These are phyloP conservation scores for Vitis vinifera DNA, from an alignment of 164 flowering plant genomes.

Conservation along the genomic window DNA sequence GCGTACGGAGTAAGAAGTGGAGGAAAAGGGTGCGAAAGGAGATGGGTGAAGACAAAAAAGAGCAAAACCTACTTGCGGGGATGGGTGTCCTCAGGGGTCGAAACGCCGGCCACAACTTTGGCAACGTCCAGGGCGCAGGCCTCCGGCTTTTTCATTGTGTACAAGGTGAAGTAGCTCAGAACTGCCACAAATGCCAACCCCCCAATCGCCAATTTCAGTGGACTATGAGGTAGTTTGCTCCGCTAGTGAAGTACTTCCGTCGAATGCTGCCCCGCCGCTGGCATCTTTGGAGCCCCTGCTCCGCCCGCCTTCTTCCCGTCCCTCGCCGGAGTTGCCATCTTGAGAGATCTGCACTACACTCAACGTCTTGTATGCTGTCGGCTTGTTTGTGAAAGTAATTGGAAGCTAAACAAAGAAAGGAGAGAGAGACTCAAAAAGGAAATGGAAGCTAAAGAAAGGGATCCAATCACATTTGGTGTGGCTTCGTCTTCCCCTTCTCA, in stretches of 20 bases:
- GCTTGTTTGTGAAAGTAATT: no score
- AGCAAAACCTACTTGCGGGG: conserved; percentile 21
- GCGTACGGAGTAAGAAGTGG: not conserved
- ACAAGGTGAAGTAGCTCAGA: conserved; percentile 44
- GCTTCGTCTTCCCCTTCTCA: no score
- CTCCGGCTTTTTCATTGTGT: conserved; percentile 56
- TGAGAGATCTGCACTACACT: no score
- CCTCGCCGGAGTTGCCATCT: no score
- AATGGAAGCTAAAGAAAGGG: no score
- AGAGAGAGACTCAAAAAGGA: no score
- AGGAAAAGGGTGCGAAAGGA: not conserved
- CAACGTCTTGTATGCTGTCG: no score
- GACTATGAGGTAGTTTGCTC: conserved; percentile 20
- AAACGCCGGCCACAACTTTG: conserved; percentile 39
- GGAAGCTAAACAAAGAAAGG: no score
- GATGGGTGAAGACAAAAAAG: no score
- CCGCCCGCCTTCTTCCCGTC: conserved; percentile 13
- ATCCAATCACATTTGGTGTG: no score
- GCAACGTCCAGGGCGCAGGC: conserved; percentile 58
- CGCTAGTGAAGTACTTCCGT: conserved; percentile 43
- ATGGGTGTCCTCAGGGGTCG: conserved; percentile 29
- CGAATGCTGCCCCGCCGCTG: conserved; percentile 32
- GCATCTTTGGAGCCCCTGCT: conserved; percentile 24
- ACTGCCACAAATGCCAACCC: conserved; percentile 28
- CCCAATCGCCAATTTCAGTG: conserved; percentile 26